Evolutionary conservation across 2,329 filamentous ascomycete species (phyloP).

Genomic region (Calonectria ilicicola): DNA sequence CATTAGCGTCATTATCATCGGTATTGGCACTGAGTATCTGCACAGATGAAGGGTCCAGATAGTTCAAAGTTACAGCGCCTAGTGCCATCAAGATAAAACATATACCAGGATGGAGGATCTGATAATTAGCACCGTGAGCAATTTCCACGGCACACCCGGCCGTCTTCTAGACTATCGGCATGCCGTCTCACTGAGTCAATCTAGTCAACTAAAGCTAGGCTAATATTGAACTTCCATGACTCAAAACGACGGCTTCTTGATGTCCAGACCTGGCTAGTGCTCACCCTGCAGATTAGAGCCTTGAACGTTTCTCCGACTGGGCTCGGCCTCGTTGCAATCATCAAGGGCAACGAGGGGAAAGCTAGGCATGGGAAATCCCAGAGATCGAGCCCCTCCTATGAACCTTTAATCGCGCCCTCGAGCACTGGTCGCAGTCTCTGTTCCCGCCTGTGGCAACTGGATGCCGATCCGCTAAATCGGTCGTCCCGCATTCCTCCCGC

Average conservation of each 20-base stretch:
- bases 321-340: not conserved
- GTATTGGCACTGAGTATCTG: no score
- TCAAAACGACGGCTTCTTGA: not conserved
- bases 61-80: not conserved
- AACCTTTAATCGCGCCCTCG: not conserved
- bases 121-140: not conserved
- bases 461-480: not conserved
- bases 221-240: not conserved
- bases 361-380: not conserved
- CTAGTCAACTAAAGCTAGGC: not conserved
- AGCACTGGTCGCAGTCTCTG: not conserved
- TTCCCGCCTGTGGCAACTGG: not conserved
- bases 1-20: no score
- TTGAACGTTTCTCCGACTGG: not conserved
- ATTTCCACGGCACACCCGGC: not conserved
- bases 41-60: not conserved
- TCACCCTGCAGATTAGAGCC: not conserved
- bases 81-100: not conserved
- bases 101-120: not conserved
- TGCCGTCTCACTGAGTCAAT: not conserved
- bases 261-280: not conserved
- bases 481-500: conserved; percentile 13
- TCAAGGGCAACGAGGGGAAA: not conserved
- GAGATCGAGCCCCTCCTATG: not conserved
- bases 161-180: not conserved